phyloP scores from a whole-genome alignment of 202 grass and related monocot genomes.

The Hordeum pubiflorum region DNA sequence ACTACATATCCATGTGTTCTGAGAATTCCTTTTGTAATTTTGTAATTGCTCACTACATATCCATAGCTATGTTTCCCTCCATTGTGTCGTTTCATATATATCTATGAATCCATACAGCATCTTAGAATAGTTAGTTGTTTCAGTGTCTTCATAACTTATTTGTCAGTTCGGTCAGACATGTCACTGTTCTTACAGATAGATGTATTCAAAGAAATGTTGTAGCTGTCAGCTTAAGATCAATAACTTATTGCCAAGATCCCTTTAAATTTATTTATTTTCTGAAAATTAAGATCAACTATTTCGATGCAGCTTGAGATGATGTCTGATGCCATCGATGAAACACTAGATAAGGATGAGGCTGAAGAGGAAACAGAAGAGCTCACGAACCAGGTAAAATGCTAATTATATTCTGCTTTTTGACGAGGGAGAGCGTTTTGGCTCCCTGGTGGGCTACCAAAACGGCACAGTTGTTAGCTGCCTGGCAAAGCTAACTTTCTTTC shows the following conservation, averaged over 20 bases:
- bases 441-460: too few species aligned
- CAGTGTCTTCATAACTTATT: neutral
- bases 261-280: neutral
- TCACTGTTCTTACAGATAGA: neutral
- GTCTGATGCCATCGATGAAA: conserved; percentile 94
- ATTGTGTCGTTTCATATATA: neutral
- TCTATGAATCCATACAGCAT: neutral
- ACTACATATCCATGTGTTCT: neutral
- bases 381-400: conserved; percentile 76
- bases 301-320: conserved; percentile 92
- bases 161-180: too few species aligned
- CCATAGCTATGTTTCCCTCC: neutral
- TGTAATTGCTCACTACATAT: neutral
- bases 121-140: neutral
- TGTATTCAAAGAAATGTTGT: neutral
- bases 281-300: conserved; percentile 10
- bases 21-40: neutral
- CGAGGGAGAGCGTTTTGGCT: too few species aligned
- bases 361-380: conserved; percentile 99
- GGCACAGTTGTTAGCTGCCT: too few species aligned
- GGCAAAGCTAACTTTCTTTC: neutral
- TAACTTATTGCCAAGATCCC: neutral
- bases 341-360: conserved; percentile 95
- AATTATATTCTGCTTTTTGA: neutral
- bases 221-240: neutral